phyloP scores from a whole-genome alignment of 306 rosid species.

The Vachellia collinsii region DNA sequence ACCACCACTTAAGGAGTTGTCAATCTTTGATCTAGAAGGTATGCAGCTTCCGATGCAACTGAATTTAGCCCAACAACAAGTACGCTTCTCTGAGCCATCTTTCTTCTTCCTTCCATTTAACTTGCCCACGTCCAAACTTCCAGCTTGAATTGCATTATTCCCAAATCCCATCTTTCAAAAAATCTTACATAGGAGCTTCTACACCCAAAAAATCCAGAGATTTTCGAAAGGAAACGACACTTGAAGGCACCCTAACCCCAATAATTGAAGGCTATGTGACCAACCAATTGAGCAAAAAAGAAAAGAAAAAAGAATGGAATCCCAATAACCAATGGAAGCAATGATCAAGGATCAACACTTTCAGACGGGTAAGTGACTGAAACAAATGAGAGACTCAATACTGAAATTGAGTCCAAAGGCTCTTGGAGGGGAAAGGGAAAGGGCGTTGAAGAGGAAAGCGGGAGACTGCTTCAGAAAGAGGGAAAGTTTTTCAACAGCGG shows the following conservation, averaged over 20 bases:
- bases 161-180: slow-evolving; percentile 72
- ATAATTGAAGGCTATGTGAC: slow-evolving; percentile 32
- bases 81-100: slow-evolving; percentile 50
- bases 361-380: background rate
- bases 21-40: no score
- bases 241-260: slow-evolving; percentile 32
- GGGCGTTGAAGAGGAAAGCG: slow-evolving; percentile 38
- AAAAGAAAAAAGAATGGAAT: background rate
- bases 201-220: slow-evolving; percentile 40
- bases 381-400: slow-evolving; percentile 18
- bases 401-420: slow-evolving; percentile 36
- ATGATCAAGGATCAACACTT: slow-evolving; percentile 29
- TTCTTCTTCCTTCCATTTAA: slow-evolving; percentile 52
- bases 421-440: slow-evolving; percentile 24
- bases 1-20: no score
- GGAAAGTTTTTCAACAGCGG: slow-evolving; percentile 43
- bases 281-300: background rate
- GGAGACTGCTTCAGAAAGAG: slow-evolving; percentile 47
- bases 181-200: slow-evolving; percentile 35
- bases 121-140: slow-evolving; percentile 67
- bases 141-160: slow-evolving; percentile 58
- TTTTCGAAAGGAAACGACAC: background rate
- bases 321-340: slow-evolving; percentile 16
- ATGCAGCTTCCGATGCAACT: slow-evolving; percentile 66
- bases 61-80: slow-evolving; percentile 69